A percentile compares a stretch with the other conserved stretches of the same genome.
Conservation (phyloP, 306 rosid genomes). For the Pterocarpus santalinus region DNA sequence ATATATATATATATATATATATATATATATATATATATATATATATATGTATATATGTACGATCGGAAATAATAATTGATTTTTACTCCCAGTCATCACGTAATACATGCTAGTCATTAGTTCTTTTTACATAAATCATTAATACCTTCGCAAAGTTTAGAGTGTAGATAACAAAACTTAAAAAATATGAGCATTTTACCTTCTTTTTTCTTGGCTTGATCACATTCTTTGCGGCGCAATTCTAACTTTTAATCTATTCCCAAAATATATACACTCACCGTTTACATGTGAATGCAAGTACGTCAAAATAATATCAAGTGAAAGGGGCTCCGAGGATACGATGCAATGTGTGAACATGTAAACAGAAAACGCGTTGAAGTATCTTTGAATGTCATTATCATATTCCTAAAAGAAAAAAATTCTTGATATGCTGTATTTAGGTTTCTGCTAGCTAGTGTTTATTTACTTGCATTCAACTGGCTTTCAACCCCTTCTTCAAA, state of each 20-base stretch:
- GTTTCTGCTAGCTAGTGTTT: slow-evolving; percentile 18
- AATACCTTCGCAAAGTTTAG: too few species aligned
- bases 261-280: slow-evolving; percentile 36
- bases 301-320: slow-evolving; percentile 11
- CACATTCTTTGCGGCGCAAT: slow-evolving; percentile 36
- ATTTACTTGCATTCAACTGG: slow-evolving; percentile 34
- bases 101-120: too few species aligned
- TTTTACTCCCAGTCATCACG: too few species aligned
- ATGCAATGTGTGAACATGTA: slow-evolving; percentile 42
- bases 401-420: slow-evolving; percentile 9
- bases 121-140: too few species aligned
- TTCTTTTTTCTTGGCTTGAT: slow-evolving; percentile 22
- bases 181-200: slow-evolving; percentile 16
- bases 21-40: too few species aligned
- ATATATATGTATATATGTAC: too few species aligned
- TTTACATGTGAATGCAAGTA: slow-evolving; percentile 54
- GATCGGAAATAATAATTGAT: too few species aligned
- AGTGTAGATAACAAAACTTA: neutral
- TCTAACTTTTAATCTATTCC: slow-evolving; percentile 22
- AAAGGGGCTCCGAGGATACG: slow-evolving; percentile 11
- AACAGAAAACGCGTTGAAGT: slow-evolving; percentile 48
- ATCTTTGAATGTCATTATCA: slow-evolving; percentile 40
- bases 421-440: slow-evolving; percentile 35
- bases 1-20: too few species aligned
- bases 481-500: slow-evolving; percentile 53